Base-by-base conservation (phyloP, 257 asterid genomes). In the Salvia rosmarinus region DNA sequence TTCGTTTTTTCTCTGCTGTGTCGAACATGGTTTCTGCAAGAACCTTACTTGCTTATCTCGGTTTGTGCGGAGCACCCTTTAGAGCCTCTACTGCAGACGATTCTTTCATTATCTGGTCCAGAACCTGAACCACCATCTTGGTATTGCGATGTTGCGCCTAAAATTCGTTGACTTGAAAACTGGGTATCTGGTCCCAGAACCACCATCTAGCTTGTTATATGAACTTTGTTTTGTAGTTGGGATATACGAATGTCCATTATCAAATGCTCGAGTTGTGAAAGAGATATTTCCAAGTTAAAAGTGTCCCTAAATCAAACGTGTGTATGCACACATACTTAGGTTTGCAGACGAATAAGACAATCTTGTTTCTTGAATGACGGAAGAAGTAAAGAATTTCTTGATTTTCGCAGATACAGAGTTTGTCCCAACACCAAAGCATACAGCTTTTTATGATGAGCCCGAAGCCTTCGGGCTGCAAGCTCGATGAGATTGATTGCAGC, bases 1-100 rank as follows among this genome's bases (percentile, higher is more conserved):
- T 42, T 52, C 11, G 1, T 70, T 25, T 8, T n/a, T 52, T 47
- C 9, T 19, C 6, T 63, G 30, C 64, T 64, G 21, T 21, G 64
- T 40, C 47, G 13, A 63, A 66, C 65, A 59, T 43, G 34, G 28
- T 19, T 51, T 54, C 28, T 66, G 65, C 65, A 23, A 55, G 23
- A 23, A 7, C 70, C 66, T 72, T 17, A 47, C 56, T 55, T 56
- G 39, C 68, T n/a, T 74, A 6, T 62, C 78, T 82, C 91, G 99
- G 99, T 95, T 63, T 95, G 91, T 70, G 86, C 97, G 5, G 98
- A 95, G 83, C 97, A 95, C 82, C 98, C 89, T n/a, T 76, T 95
- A 86, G 93, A 95, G 64, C 99, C 98, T 72, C 95, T 95, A 71
- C 67, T 91, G 84, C 91, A 82, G 87, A 95, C 99, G 7, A 78